Percentiles rank a stretch among this genome's conserved stretches.
Conservation (phyloP, 2,329 filamentous ascomycete genomes). For the Tolypocladium endophyticum region DNA sequence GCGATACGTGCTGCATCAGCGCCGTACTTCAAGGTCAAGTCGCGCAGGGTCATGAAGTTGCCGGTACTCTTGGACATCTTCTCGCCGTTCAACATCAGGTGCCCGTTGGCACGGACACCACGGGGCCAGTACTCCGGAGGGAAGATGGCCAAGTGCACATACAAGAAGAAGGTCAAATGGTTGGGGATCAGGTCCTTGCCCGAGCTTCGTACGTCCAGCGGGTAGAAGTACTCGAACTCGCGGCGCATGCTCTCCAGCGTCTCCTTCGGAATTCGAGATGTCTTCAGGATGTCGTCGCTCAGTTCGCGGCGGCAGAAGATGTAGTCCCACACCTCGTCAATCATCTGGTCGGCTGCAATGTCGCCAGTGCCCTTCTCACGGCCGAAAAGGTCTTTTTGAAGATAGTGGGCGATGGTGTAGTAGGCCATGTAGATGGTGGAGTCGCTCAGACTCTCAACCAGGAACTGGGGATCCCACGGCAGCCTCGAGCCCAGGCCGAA, state of each 20-base stretch:
- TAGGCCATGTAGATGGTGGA: constrained; percentile 87
- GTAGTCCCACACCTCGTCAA: constrained; percentile 93
- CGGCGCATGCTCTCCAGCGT: constrained; percentile 71
- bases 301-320: constrained; percentile 71
- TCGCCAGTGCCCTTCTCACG: constrained; percentile 56
- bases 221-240: constrained; percentile 97
- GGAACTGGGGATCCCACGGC: constrained; percentile 83
- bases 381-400: constrained; percentile 83
- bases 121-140: constrained; percentile 79
- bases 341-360: constrained; percentile 77
- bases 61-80: constrained; percentile 99
- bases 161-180: constrained; percentile 92
- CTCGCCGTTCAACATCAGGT: constrained; percentile 87
- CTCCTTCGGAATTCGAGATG: constrained; percentile 62
- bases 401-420: constrained; percentile 55
- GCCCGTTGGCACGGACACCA: constrained; percentile 79
- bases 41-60: constrained; percentile 87
- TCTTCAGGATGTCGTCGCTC: constrained; percentile 50
- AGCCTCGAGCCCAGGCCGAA: constrained; percentile 91
- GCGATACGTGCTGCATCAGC: constrained; percentile 87
- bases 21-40: constrained; percentile 84
- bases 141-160: constrained; percentile 88
- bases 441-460: constrained; percentile 88
- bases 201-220: constrained; percentile 75
- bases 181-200: constrained; percentile 92